phyloP scores from a whole-genome alignment of 2,329 filamentous ascomycete genomes.

The Lasiodiplodia gonubiensis region DNA sequence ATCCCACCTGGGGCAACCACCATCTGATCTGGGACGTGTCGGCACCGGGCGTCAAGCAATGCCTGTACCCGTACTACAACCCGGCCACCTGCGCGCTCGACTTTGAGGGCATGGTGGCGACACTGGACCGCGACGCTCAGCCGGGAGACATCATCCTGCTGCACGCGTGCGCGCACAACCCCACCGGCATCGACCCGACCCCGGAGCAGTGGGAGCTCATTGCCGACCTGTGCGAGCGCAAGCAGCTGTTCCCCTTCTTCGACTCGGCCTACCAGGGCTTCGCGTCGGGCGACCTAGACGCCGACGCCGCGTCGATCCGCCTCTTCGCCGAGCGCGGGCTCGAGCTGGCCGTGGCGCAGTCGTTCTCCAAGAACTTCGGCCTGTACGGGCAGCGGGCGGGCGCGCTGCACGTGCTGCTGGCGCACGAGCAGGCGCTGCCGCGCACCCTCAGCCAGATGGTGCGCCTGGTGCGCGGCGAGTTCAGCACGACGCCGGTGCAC shows the following conservation, averaged over 20 bases:
- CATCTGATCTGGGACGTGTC: slow-evolving; percentile 39
- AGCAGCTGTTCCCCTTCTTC: slow-evolving; percentile 44
- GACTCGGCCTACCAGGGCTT: slow-evolving; percentile 51
- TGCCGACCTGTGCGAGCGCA: slow-evolving; percentile 40
- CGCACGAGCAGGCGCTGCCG: slow-evolving; percentile 9
- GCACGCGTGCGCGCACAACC: slow-evolving; percentile 48
- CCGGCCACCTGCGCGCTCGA: slow-evolving; percentile 35
- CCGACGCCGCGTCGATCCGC: slow-evolving; percentile 45
- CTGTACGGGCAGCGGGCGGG: slow-evolving; percentile 48
- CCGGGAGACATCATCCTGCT: slow-evolving; percentile 45
- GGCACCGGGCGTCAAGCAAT: slow-evolving; percentile 31
- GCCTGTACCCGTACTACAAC: slow-evolving; percentile 40
- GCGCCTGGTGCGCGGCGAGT: slow-evolving; percentile 37
- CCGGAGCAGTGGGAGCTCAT: slow-evolving; percentile 44
- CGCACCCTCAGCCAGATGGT: slow-evolving; percentile 13
- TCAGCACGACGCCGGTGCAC: slow-evolving; percentile 39
- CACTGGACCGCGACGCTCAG: slow-evolving; percentile 35
- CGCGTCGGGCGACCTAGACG: slow-evolving; percentile 42
- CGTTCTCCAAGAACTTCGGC: slow-evolving; percentile 48
- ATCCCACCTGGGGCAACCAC: slow-evolving; percentile 46
- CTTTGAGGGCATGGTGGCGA: slow-evolving; percentile 39
- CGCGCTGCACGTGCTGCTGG: slow-evolving; percentile 33
- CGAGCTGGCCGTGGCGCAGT: slow-evolving; percentile 41
- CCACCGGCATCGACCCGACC: slow-evolving; percentile 46
- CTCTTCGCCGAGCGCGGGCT: slow-evolving; percentile 36